A percentile compares a stretch with the other conserved stretches of the same genome.
phyloP scores from a whole-genome alignment of 139 green algal species.

The Zygnema circumcarinatum region DNA sequence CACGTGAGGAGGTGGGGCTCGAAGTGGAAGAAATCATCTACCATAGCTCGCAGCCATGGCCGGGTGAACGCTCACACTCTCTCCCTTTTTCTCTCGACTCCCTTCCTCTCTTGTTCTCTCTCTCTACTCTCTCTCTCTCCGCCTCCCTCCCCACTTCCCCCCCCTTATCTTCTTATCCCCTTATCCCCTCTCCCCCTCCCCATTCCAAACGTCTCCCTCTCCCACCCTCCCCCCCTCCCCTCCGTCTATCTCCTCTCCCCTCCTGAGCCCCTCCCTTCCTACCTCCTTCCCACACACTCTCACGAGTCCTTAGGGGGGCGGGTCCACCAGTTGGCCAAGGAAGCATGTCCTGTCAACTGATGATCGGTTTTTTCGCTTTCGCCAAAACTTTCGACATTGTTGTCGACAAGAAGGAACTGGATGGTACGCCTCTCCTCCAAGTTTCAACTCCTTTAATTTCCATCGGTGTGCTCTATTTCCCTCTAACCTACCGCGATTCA shows the following conservation, averaged over 20 bases:
- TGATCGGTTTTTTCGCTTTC: slow-evolving; percentile 53
- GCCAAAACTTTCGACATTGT: background rate
- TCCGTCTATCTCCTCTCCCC: too few species aligned
- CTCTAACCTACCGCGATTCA: background rate
- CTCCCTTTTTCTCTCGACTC: background rate
- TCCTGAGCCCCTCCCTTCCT: too few species aligned
- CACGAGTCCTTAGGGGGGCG: too few species aligned
- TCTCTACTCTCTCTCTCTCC: background rate
- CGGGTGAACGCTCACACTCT: slow-evolving; percentile 28
- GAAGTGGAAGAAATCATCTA: slow-evolving; percentile 20
- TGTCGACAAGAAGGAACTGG: slow-evolving; percentile 35
- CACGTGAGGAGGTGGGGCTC: slow-evolving; percentile 39
- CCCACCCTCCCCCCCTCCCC: too few species aligned
- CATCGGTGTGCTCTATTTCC: background rate
- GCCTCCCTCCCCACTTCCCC: too few species aligned
- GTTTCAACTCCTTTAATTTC: background rate
- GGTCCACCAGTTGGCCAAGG: slow-evolving; percentile 28
- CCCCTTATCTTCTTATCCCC: too few species aligned
- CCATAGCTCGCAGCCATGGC: slow-evolving; percentile 49
- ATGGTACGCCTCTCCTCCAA: slow-evolving; percentile 10
- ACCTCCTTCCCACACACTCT: too few species aligned
- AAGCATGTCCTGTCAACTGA: slow-evolving; percentile 40
- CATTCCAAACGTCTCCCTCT: too few species aligned
- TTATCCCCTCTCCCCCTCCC: too few species aligned
- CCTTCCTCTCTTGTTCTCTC: background rate